phyloP scores from a whole-genome alignment of 345 rosid species.

The Gossypium longicalyx region DNA sequence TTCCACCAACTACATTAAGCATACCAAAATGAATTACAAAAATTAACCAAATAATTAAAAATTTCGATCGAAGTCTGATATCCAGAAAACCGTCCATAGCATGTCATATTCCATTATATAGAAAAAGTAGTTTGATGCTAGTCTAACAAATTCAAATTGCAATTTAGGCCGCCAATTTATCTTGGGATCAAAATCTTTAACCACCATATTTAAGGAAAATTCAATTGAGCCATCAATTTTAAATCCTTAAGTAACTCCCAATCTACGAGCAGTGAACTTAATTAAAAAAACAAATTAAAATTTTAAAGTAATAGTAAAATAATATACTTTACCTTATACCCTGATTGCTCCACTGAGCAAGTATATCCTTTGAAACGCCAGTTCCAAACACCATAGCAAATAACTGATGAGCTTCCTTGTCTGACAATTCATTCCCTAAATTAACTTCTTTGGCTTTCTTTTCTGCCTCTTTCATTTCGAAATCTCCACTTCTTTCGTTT shows the following conservation, averaged over 20 bases:
- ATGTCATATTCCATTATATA: not conserved
- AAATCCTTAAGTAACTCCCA: not conserved
- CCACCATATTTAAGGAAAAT: not conserved
- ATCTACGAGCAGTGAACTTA: not conserved
- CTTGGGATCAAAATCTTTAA: not conserved
- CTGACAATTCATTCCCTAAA: constrained; percentile 25
- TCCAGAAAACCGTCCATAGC: not conserved
- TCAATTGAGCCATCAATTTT: not conserved
- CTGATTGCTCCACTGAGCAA: constrained; percentile 43
- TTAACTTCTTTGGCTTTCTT: constrained; percentile 20
- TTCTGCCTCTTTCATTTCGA: constrained; percentile 25
- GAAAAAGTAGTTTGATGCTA: not conserved
- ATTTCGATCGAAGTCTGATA: not conserved
- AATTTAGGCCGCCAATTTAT: not conserved
- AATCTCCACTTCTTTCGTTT: constrained; percentile 17
- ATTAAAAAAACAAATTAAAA: not conserved
- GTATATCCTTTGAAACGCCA: constrained; percentile 62
- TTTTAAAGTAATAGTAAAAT: not conserved
- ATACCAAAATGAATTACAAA: not conserved
- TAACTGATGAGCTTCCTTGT: constrained; percentile 58
- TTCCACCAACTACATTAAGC: not conserved
- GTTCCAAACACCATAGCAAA: constrained; percentile 74
- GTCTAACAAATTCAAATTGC: not conserved
- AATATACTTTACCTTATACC: constrained; percentile 47
- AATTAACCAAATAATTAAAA: not conserved